These are phyloP conservation scores for Globisporangium paroecandrum DNA, from an alignment of 352 stramenopile species.

Conservation along the genomic window DNA sequence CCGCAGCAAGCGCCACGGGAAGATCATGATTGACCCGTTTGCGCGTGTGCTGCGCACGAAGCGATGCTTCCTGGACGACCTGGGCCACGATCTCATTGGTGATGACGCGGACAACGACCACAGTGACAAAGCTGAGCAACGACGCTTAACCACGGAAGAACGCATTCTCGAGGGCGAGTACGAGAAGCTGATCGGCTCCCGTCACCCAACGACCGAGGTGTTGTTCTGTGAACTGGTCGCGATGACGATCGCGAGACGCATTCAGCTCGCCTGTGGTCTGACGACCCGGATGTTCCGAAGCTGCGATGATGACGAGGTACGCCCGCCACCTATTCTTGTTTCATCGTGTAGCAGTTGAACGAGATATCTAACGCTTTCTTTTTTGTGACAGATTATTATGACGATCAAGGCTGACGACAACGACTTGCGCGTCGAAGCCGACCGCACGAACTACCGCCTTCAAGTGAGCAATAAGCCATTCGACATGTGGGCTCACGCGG, in stretches of 20 bases:
- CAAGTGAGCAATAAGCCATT: slow-evolving; percentile 80
- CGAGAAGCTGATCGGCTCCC: slow-evolving; percentile 40
- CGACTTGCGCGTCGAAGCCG: slow-evolving; percentile 65
- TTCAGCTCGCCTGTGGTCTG: slow-evolving; percentile 74
- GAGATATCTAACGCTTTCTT: background rate
- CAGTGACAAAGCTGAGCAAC: slow-evolving; percentile 46
- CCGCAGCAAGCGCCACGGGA: slow-evolving; percentile 24
- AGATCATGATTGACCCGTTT: slow-evolving; percentile 71
- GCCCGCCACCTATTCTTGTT: background rate
- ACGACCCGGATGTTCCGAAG: slow-evolving; percentile 82
- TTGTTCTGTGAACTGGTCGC: slow-evolving; percentile 72
- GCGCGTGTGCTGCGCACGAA: slow-evolving; percentile 60
- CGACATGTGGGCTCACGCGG: slow-evolving; percentile 39
- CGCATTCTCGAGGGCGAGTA: slow-evolving; percentile 60
- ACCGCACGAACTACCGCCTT: slow-evolving; percentile 66
- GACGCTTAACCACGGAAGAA: slow-evolving; percentile 33
- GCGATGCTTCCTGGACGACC: slow-evolving; percentile 72
- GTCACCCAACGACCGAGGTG: slow-evolving; percentile 42
- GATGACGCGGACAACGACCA: slow-evolving; percentile 42
- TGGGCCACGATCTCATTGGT: slow-evolving; percentile 39
- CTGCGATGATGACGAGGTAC: slow-evolving; percentile 49
- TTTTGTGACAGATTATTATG: slow-evolving; percentile 58
- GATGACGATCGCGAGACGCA: slow-evolving; percentile 50
- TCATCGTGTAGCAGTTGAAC: background rate
- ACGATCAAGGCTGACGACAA: slow-evolving; percentile 76